These are phyloP conservation scores for Ceratocystiopsis minuta DNA, from an alignment of 2,329 filamentous ascomycete genomes.

Conservation along the genomic window DNA sequence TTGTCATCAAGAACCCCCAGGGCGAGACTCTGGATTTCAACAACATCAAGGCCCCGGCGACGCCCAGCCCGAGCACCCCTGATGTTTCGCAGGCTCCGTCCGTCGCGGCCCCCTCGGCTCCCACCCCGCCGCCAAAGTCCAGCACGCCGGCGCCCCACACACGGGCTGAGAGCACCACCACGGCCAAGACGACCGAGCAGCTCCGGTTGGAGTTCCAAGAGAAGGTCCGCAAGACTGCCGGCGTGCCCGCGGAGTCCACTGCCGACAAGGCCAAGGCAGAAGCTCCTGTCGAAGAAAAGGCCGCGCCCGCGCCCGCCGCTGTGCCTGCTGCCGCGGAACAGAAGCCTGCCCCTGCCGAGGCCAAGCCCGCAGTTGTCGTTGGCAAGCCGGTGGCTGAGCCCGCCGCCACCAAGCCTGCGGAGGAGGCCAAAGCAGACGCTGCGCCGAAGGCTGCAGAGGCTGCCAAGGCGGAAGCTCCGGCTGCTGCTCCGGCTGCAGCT, in stretches of 20 bases:
- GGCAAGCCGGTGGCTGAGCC: too few relatives aligned
- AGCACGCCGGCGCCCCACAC: constrained; percentile 48
- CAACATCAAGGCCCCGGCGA: constrained; percentile 37
- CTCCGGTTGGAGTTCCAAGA: constrained; percentile 69
- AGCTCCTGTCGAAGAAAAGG: constrained; percentile 8
- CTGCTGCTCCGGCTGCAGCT: constrained; percentile 11
- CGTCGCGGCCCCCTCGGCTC: constrained; percentile 54
- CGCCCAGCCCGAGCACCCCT: constrained; percentile 34
- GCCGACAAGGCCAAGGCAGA: constrained; percentile 15
- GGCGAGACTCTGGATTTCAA: constrained; percentile 61
- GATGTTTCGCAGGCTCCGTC: constrained; percentile 43
- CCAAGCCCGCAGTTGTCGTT: background rate
- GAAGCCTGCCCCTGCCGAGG: background rate
- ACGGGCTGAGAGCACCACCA: constrained; percentile 51
- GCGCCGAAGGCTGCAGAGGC: too few relatives aligned
- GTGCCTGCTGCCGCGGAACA: constrained; percentile 1
- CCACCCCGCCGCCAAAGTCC: constrained; percentile 64
- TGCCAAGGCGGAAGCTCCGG: background rate
- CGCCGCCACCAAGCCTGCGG: constrained; percentile 5
- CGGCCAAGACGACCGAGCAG: constrained; percentile 59
- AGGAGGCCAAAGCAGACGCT: constrained; percentile 21
- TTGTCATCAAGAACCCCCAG: constrained; percentile 68
- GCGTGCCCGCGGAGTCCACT: constrained; percentile 7
- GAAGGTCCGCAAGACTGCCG: constrained; percentile 42
- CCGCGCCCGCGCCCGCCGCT: constrained; percentile 1